Conservation (phyloP, 140 eudicot species). For the Ambrosia hybrid region DNA sequence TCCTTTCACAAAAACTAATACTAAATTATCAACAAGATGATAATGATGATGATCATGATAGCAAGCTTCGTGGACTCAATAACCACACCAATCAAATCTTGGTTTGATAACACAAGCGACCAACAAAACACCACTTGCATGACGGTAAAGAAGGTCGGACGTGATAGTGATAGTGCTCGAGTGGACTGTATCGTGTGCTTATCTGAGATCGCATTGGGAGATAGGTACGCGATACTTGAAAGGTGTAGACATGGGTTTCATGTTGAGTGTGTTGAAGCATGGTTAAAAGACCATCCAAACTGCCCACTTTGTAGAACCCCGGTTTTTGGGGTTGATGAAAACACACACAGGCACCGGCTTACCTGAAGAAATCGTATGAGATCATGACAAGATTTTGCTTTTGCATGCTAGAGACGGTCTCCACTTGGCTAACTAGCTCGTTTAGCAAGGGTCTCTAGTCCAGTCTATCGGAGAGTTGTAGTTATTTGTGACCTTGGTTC, state of each 20-base stretch:
- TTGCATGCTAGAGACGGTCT: too few species aligned
- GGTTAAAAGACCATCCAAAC: constrained; percentile 34
- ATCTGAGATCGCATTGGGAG: constrained; percentile 16
- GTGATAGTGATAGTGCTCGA: neutral
- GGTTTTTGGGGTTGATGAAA: constrained; percentile 3
- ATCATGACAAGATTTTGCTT: neutral
- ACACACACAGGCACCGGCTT: neutral
- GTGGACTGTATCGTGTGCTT: constrained; percentile 34
- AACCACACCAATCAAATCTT: constrained; percentile 28
- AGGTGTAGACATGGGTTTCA: constrained; percentile 29
- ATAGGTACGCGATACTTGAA: constrained; percentile 19
- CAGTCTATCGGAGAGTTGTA: too few species aligned
- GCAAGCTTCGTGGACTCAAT: constrained; percentile 30
- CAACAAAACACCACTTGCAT: neutral
- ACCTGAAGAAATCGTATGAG: constrained; percentile 19
- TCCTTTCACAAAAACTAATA: neutral
- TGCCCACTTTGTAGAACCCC: constrained; percentile 39
- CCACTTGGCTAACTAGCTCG: too few species aligned
- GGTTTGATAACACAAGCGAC: neutral
- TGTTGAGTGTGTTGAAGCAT: constrained; percentile 34
- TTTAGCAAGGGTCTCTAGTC: too few species aligned
- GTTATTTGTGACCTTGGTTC: too few species aligned
- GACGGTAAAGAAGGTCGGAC: constrained; percentile 4
- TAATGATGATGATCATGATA: constrained; percentile 39
- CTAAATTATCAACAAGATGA: constrained; percentile 5